Evolutionary conservation across 768 basidiomycete species (phyloP).

Genomic region (Hygrophoropsis aurantiaca): DNA sequence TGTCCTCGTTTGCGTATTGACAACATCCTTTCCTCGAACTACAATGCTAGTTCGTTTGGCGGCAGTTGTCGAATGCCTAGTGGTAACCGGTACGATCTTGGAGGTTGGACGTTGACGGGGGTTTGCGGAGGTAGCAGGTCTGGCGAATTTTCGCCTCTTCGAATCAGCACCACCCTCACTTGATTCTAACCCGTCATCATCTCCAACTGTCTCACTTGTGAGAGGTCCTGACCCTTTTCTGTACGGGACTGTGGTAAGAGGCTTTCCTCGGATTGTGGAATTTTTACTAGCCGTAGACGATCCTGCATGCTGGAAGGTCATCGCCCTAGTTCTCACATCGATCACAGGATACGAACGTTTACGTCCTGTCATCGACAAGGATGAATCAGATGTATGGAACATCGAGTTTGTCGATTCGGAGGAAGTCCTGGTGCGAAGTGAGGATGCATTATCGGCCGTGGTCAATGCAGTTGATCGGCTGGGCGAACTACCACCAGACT

Average conservation of each 20-base stretch:
- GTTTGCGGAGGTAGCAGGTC: constrained; percentile 20
- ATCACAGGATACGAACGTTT: constrained; percentile 34
- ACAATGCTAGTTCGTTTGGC: constrained; percentile 5
- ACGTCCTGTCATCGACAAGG: constrained; percentile 34
- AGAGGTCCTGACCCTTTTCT: constrained; percentile 18
- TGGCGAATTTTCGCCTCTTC: constrained; percentile 27
- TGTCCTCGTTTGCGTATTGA: constrained; percentile 5
- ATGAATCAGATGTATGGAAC: constrained; percentile 26
- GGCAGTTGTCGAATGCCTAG: constrained; percentile 14
- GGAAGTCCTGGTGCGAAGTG: constrained; percentile 38
- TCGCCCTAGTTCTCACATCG: constrained; percentile 5
- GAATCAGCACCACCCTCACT: constrained; percentile 8
- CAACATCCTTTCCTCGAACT: constrained; percentile 8
- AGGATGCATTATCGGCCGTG: constrained; percentile 36
- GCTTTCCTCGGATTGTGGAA: constrained; percentile 28
- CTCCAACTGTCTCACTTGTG: constrained; percentile 18
- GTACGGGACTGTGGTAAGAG: neutral
- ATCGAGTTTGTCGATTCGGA: constrained; percentile 43
- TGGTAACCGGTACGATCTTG: constrained; percentile 14
- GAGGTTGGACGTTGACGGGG: constrained; percentile 26
- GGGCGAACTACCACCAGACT: constrained; percentile 25
- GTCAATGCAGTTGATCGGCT: constrained; percentile 36
- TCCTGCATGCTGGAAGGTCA: neutral
- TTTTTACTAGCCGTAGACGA: constrained; percentile 13
- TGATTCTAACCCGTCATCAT: constrained; percentile 11